phyloP scores from a whole-genome alignment of 2,329 filamentous ascomycete genomes.

The Neofusicoccum cordaticola region DNA sequence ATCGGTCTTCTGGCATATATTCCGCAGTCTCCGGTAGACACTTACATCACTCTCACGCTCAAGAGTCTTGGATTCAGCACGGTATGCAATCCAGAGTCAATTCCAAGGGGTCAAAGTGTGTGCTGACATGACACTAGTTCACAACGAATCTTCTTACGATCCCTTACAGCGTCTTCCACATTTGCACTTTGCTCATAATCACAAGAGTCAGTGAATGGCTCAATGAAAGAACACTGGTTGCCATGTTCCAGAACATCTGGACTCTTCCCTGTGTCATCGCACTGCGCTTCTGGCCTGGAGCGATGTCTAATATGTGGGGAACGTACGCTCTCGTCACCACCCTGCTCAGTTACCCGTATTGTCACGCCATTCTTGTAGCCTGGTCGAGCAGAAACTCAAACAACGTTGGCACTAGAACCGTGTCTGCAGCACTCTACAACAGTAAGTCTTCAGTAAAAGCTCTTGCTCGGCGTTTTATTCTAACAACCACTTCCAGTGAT shows the following conservation, averaged over 20 bases:
- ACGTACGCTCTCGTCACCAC: conserved; percentile 52
- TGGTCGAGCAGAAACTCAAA: conserved; percentile 41
- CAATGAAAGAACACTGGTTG: conserved; percentile 47
- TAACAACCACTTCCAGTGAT: conserved; percentile 29
- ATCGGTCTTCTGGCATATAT: conserved; percentile 43
- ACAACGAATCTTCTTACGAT: conserved; percentile 63
- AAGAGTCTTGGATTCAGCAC: conserved; percentile 57
- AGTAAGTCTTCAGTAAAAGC: conserved; percentile 7
- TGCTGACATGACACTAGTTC: conserved; percentile 37
- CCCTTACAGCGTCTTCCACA: conserved; percentile 38
- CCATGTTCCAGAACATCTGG: conserved; percentile 57
- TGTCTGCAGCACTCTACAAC: conserved; percentile 41
- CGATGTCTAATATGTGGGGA: conserved; percentile 47
- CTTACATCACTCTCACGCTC: conserved; percentile 55
- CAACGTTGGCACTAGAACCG: conserved; percentile 38
- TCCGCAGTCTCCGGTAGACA: conserved; percentile 49
- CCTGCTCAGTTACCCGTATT: conserved; percentile 55
- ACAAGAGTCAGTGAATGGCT: conserved; percentile 48
- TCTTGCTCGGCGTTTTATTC: conserved; percentile 20
- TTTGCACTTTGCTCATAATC: conserved; percentile 43
- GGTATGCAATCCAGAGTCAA: not conserved
- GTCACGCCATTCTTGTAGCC: conserved; percentile 40
- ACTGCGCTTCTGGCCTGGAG: conserved; percentile 46
- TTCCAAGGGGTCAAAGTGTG: too few relatives aligned
- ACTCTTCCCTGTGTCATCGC: conserved; percentile 58